Conservation (phyloP, 2,329 filamentous ascomycete genomes). For the Colletotrichum tabaci region DNA sequence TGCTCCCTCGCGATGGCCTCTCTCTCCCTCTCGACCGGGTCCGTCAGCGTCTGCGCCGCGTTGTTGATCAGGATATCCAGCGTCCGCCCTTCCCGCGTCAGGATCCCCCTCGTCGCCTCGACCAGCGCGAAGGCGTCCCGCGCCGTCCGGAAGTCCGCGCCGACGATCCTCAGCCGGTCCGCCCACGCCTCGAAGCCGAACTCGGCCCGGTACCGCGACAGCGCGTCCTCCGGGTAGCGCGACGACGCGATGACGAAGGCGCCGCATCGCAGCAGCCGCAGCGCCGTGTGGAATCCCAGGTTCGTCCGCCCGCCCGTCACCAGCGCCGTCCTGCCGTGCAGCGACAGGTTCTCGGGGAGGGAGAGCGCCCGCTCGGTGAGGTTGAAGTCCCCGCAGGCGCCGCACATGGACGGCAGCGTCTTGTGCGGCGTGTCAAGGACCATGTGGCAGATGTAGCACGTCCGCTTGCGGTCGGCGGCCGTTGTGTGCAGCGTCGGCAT, state of each 20-base stretch:
- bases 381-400: slow-evolving; percentile 54
- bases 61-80: slow-evolving; percentile 57
- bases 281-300: slow-evolving; percentile 51
- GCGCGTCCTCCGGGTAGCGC: slow-evolving; percentile 54
- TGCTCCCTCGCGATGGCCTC: slow-evolving; percentile 46
- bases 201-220: slow-evolving; percentile 47
- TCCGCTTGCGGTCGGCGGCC: neutral
- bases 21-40: slow-evolving; percentile 50
- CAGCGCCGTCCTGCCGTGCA: slow-evolving; percentile 49
- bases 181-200: slow-evolving; percentile 44
- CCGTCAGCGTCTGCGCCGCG: slow-evolving; percentile 56
- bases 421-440: slow-evolving; percentile 42
- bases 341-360: slow-evolving; percentile 47
- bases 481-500: neutral
- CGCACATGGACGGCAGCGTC: slow-evolving; percentile 49
- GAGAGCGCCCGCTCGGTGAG: slow-evolving; percentile 48
- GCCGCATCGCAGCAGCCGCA: slow-evolving; percentile 53
- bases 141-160: slow-evolving; percentile 52
- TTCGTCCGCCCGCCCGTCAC: slow-evolving; percentile 55
- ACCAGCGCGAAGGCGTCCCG: slow-evolving; percentile 51
- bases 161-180: slow-evolving; percentile 46
- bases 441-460: slow-evolving; percentile 54
- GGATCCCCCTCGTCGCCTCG: slow-evolving; percentile 43
- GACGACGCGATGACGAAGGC: slow-evolving; percentile 53
- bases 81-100: slow-evolving; percentile 33